These are phyloP conservation scores for Hypoxylon sp. DNA, from an alignment of 2,329 filamentous ascomycete genomes.

Conservation along the genomic window DNA sequence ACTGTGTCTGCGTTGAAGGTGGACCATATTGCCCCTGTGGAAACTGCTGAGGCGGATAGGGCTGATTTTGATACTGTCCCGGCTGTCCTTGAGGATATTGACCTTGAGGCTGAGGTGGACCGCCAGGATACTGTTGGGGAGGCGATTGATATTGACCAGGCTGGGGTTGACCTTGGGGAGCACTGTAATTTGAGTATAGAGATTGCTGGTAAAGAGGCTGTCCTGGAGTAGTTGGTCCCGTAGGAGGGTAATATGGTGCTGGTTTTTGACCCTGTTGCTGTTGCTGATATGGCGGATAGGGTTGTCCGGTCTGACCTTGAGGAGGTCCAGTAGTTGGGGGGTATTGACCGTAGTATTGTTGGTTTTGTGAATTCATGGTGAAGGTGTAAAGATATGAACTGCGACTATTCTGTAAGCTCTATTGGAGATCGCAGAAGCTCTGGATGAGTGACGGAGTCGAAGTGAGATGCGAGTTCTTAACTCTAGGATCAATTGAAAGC, in stretches of 20 bases:
- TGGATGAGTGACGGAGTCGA: background rate
- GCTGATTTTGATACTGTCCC: conserved; percentile 18
- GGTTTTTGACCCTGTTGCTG: conserved; percentile 16
- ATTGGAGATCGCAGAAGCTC: background rate
- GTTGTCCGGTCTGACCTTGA: conserved; percentile 10
- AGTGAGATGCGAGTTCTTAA: conserved; percentile 1
- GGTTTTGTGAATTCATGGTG: conserved; percentile 21
- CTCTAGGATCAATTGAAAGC: no score
- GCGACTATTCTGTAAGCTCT: background rate
- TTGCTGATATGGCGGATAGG: conserved; percentile 16
- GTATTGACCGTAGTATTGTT: conserved; percentile 20
- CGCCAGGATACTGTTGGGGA: conserved; percentile 13
- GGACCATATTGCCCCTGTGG: conserved; percentile 22
- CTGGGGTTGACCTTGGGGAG: conserved; percentile 13
- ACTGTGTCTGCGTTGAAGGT: conserved; percentile 8
- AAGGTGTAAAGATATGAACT: no score
- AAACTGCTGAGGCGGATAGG: conserved; percentile 18
- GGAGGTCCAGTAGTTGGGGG: conserved; percentile 11
- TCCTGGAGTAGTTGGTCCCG: conserved; percentile 8
- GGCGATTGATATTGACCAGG: conserved; percentile 21
- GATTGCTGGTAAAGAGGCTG: conserved; percentile 21
- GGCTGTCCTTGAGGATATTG: conserved; percentile 16
- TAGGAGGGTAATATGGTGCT: conserved; percentile 13
- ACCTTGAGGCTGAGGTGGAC: conserved; percentile 9
- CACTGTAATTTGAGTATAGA: conserved; percentile 9